A percentile compares a stretch with the other conserved stretches of the same genome.
Conservation (phyloP, 768 basidiomycete genomes). For the Lyophyllum decastes region DNA sequence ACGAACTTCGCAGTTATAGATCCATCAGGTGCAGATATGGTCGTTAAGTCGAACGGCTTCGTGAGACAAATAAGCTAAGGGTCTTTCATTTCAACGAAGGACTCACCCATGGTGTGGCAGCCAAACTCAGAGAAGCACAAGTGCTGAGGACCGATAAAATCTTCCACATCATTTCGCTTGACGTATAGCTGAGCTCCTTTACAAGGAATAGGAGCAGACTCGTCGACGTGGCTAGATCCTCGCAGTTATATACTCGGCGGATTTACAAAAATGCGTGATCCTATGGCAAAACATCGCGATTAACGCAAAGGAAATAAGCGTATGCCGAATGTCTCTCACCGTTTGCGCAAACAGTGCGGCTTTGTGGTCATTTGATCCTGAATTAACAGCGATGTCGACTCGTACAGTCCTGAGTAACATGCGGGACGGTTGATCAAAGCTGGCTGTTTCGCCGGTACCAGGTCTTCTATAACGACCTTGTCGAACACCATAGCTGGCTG, state of each 20-base stretch:
- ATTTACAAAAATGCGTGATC: not conserved
- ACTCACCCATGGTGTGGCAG: conserved; percentile 13
- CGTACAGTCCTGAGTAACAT: not conserved
- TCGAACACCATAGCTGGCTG: not conserved
- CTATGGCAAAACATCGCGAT: not conserved
- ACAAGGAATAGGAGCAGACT: not conserved
- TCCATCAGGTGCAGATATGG: conserved; percentile 50
- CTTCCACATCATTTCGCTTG: not conserved
- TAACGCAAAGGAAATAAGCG: not conserved
- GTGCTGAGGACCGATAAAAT: not conserved
- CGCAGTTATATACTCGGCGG: not conserved
- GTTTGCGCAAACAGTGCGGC: not conserved
- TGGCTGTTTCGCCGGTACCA: not conserved
- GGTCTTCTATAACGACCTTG: not conserved
- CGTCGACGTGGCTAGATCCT: not conserved
- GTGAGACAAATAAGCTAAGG: not conserved
- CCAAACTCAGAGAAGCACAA: not conserved
- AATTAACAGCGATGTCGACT: not conserved
- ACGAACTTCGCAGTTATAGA: conserved; percentile 62
- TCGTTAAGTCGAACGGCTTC: conserved; percentile 50
- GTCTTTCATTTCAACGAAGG: not conserved
- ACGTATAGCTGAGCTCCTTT: not conserved
- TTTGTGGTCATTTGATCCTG: not conserved
- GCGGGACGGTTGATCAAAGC: not conserved
- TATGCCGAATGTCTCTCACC: not conserved